Percentiles rank a stretch among this genome's conserved stretches.
These are phyloP conservation scores for Aureobasidium sp. DNA, from an alignment of 2,329 filamentous ascomycete species.

Conservation along the genomic window DNA sequence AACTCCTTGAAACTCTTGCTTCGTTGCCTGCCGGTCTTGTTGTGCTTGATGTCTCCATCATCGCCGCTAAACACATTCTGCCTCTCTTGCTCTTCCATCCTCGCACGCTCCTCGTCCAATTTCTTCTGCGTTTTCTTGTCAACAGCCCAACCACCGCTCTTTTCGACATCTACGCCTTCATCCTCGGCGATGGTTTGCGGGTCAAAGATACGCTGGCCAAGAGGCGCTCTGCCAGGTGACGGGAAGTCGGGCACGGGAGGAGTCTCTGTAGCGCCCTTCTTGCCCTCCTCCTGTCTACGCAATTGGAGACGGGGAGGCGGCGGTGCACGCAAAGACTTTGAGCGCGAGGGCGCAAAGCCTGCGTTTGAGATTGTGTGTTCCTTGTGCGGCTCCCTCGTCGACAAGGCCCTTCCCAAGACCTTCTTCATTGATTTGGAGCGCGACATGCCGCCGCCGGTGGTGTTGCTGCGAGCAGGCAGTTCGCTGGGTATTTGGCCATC, in stretches of 20 bases:
- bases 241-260: slow-evolving; percentile 6
- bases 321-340: slow-evolving; percentile 9
- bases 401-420: background rate
- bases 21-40: background rate
- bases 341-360: slow-evolving; percentile 8
- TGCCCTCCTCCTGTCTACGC: background rate
- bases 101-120: slow-evolving; percentile 1
- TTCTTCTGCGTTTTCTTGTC: slow-evolving; percentile 13
- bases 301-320: background rate
- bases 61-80: slow-evolving; percentile 2
- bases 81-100: slow-evolving; percentile 6
- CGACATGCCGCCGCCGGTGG: background rate
- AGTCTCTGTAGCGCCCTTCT: background rate
- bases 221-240: background rate
- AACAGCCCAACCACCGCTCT: slow-evolving; percentile 13
- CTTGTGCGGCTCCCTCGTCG: background rate
- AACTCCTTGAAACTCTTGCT: slow-evolving; percentile 16
- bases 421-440: slow-evolving; percentile 9
- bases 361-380: slow-evolving; percentile 1
- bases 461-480: background rate
- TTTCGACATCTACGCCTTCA: slow-evolving; percentile 10
- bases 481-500: background rate
- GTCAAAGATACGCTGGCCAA: slow-evolving; percentile 11
- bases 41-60: slow-evolving; percentile 4
- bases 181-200: slow-evolving; percentile 5